Base-by-base conservation (phyloP, 371 early-diverging fungal genomes). In the Mortierella sp. region DNA sequence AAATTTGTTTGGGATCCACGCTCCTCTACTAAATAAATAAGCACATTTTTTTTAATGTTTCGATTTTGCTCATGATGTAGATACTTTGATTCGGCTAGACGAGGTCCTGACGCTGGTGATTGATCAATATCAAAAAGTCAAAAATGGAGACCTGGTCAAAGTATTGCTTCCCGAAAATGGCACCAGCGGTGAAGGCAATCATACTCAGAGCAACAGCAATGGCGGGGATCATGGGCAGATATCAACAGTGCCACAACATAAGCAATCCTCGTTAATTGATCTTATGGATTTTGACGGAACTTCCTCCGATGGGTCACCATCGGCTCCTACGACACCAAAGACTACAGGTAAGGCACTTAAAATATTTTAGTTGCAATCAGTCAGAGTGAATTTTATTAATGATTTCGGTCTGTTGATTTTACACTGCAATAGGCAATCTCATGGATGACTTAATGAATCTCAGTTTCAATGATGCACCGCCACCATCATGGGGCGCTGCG, bases 91-190 rank as follows among this genome's bases (percentile, higher is more conserved):
- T 57, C 85, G 87, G 22, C 70, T 96, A 62, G 94, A 94, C 65
- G 93, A 94, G 75, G 79, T 92, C 61, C 89, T 97, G 57, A 92
- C 91, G 72, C 92, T 89, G 15, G 96, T 91, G 0, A 76, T 95
- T 19, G 86, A 87, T 65, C 93, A 93, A 69, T 93, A 93, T 66
- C 82, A 84, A n/a, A 91, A 93, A 43, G 80, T 93, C 62, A 86
- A 91, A 83, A 79, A 83, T 26, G 90, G 96, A 68, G 89, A 80
- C 82, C 85, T 45, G 55, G 81, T 53, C 84, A 89, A 80, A 82
- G 85, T 49, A 29, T 19, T 78, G 2, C 72, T 75, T 8, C 81
- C 81, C 2, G 58, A 53, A 8, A 47, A 26, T 43, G 61, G 10
- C 12, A 31, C 7, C 13, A 67, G 45, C 12, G 29, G 12, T 59